Base-by-base conservation (phyloP, 2,329 filamentous ascomycete species). In the Fusarium udum region DNA sequence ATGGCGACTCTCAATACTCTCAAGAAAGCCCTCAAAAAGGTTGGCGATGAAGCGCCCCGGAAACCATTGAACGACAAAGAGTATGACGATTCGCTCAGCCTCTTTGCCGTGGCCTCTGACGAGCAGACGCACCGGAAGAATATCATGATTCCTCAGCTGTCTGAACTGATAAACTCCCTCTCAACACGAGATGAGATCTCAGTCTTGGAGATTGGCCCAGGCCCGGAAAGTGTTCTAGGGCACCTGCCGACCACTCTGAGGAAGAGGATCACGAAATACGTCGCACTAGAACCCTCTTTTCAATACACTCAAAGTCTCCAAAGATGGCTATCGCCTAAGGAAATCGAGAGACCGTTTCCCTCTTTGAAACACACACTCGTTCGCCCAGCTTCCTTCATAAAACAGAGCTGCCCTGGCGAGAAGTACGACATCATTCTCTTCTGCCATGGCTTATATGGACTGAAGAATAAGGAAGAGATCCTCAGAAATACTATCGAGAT, bases 381-480 rank as follows among this genome's bases (percentile, higher is more conserved):
- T 10, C 77, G 76, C 74, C 81, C 55, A 73, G 48, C 61, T 11
- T 79, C 82, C 15, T 89, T 89, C 72, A 67, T 18, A 66, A 62
- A 78, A n/a, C 63, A 83, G 13, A 72, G 68, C 46, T 72, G 78
- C 31, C 72, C n/a, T 2, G 73, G 80, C 37, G 77, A 83, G 28
- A 84, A 81, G 66, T 91, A 85, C 74, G 85, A 92, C 70, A 18
- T 91, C 45, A 78, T 92, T 24, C 75, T 92, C 9, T 90, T 92
- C 79, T 91, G 89, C 72, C 89, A 91, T 77, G 90, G 90, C 80
- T 86, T 91, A 85, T 91, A 91, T 71, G 88, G 87, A 67, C 87
- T 91, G 85, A 82, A 82, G 1, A 82, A 83, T 6, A 87, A 88
- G 71, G 74, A 69, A n/a, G 76, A 20, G 4, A 84, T 83, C 66